Evolutionary conservation across 768 basidiomycete genomes (phyloP).

Genomic region (Suillus hirtellus): DNA sequence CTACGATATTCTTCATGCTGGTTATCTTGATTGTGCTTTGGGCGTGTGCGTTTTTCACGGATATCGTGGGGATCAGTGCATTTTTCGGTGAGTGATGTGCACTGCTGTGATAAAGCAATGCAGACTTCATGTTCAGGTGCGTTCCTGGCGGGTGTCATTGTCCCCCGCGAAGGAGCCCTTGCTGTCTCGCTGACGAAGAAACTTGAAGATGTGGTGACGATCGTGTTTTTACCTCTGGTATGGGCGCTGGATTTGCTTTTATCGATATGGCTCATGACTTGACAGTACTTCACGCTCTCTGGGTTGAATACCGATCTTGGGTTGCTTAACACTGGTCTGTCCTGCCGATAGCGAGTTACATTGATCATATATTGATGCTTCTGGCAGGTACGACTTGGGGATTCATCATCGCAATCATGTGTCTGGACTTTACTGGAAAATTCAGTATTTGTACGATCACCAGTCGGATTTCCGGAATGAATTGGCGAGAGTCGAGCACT

Average conservation of each 20-base stretch:
- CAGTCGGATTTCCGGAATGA: constrained; percentile 70
- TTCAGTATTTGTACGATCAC: constrained; percentile 79
- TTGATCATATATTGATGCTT: not conserved
- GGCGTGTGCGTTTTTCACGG: constrained; percentile 88
- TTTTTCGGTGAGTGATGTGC: constrained; percentile 66
- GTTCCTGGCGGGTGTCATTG: constrained; percentile 78
- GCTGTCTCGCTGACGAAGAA: constrained; percentile 87
- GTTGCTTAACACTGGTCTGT: constrained; percentile 70
- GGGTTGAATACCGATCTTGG: constrained; percentile 90
- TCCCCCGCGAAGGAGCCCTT: constrained; percentile 86
- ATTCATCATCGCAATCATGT: constrained; percentile 77
- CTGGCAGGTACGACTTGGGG: constrained; percentile 76
- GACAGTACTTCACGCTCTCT: constrained; percentile 90
- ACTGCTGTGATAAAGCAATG: not conserved
- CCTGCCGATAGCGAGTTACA: not conserved
- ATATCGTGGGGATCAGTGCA: constrained; percentile 90
- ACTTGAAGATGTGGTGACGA: constrained; percentile 89
- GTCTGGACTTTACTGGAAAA: constrained; percentile 83
- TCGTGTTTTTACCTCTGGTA: constrained; percentile 87
- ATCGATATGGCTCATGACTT: not conserved
- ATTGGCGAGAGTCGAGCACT: constrained; percentile 75
- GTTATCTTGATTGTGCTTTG: constrained; percentile 80
- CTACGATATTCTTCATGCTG: constrained; percentile 88
- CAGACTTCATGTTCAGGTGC: constrained; percentile 49
- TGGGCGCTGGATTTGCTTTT: constrained; percentile 26